Evolutionary conservation across 306 rosid species (phyloP), one percentile per base, ranked within the genome.

Genomic region (Vigna unguiculata): DNA sequence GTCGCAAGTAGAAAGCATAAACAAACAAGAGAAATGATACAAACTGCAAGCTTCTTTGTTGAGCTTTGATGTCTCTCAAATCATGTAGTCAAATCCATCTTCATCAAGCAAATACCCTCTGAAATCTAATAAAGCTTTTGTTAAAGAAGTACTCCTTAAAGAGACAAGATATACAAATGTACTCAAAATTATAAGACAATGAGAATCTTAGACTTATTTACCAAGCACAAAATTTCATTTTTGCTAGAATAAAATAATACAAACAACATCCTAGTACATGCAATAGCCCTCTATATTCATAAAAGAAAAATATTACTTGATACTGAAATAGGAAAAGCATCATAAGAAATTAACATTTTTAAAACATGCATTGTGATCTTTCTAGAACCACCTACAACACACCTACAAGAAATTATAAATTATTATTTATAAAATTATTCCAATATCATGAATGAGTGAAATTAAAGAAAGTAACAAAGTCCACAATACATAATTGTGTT

Each of bases 321-420:
- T 70, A 95, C 97, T 57, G 97, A 77, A 82, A 95, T 83, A 52
- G 99, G 99, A 78, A 90, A 86, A 64, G 98, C 98, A 41, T 98
- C 99, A 72, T 91, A 95, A 28, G 97, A 98, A 83, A 91, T 85
- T 68, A 95, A 93, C 90, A 92, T 95, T 83, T 95, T 98, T 75
- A 95, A 84, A 82, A 95, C 99, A 89, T 95, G 98, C 93, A 95
- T 57, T 69, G 99, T 93, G 69, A 95, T 92, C 91, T 95, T 95
- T 89, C 99, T 98, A 81, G 91, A 95, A 75, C 99, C 99, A 36
- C 93, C 91, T 46, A 95, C 96, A 41, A 75, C 97, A 75, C 98
- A 95, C 83, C 99, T 95, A 74, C 68, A 77, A 57, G 53, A 76
- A 78, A 81, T 80, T 22, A 65, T 73, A 79, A 24, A 72, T 69